These are phyloP conservation scores for Lepidium aucheri DNA, from an alignment of 345 rosid genomes.

Conservation along the genomic window DNA sequence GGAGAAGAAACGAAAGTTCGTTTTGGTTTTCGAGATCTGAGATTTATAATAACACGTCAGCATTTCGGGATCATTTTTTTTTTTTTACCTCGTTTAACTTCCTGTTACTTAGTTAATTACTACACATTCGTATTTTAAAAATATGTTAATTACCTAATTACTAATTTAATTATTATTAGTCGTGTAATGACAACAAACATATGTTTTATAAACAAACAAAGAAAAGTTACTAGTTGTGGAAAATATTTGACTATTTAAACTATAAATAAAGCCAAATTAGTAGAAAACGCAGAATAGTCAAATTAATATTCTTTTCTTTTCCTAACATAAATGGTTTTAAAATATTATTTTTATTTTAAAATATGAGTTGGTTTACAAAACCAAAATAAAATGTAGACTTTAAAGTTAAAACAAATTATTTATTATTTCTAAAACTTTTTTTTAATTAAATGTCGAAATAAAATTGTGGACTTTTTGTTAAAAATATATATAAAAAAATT, in stretches of 20 bases:
- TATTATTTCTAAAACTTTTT: too few species aligned
- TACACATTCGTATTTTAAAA: neutral
- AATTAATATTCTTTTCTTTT: too few species aligned
- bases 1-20: slow-evolving; percentile 39
- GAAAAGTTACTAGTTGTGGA: neutral
- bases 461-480: too few species aligned
- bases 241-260: neutral
- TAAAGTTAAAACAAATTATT: too few species aligned
- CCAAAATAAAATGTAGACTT: too few species aligned
- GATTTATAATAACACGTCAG: slow-evolving; percentile 42
- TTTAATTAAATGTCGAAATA: too few species aligned
- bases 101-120: neutral
- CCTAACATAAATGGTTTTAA: too few species aligned
- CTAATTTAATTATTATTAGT: neutral
- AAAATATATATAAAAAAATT: too few species aligned
- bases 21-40: slow-evolving; percentile 53
- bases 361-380: too few species aligned
- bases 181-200: neutral
- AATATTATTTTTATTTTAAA: too few species aligned
- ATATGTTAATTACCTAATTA: neutral
- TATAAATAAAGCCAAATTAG: too few species aligned
- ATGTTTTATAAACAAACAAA: neutral
- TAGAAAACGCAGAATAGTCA: too few species aligned
- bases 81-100: neutral
- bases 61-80: slow-evolving; percentile 14